Base-by-base conservation (phyloP, 2,329 filamentous ascomycete species). In the Botrytis squamosa region DNA sequence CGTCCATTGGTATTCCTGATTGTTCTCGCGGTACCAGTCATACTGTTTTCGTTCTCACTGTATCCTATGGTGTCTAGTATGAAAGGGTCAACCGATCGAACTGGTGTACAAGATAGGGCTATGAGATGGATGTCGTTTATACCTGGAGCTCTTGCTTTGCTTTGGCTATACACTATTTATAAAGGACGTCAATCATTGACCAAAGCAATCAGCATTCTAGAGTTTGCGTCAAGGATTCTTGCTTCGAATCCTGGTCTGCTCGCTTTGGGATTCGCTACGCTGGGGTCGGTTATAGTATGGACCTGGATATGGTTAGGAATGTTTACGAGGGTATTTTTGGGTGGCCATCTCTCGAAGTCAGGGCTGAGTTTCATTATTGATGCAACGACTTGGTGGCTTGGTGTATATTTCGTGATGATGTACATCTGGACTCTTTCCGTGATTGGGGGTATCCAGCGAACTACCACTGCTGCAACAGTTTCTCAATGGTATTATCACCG, bases 401-500 rank as follows among this genome's bases (percentile, higher is more conserved):
- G 93, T n/a, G 88, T 90, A 38, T 97, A 91, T 82, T 99, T 98
- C 84, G 89, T 98, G 77, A 85, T 98, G 74, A 92, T 98, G 85
- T 98, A 98, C 83, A 90, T 98, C 78, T 99, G 96, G 96, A 96
- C 94, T 0, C 86, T 98, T 60, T 92, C 93, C 3, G 89, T 98
- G 73, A 90, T 97, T 81, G 92, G 94, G 73, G 94, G 94, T 29
- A 88, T 98, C 36, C 95, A 99, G 82, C 91, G 96, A 74, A 91
- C 93, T 36, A 96, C 95, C 25, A 97, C 95, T 22, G 95, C 94
- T 38, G 96, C 96, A 18, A 97, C 95, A 0, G 95, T 98, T 38
- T 97, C 94, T 59, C 96, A 99, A 83, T 99, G 96, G 96, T 99
- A 99, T 83, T 99, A 98, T 83, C 95, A 98, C 83, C 93, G 96